Percentiles rank a stretch among this genome's conserved stretches.
These are phyloP conservation scores for Yamadazyma insecticola DNA, from an alignment of 805 yeast genomes.

Conservation along the genomic window DNA sequence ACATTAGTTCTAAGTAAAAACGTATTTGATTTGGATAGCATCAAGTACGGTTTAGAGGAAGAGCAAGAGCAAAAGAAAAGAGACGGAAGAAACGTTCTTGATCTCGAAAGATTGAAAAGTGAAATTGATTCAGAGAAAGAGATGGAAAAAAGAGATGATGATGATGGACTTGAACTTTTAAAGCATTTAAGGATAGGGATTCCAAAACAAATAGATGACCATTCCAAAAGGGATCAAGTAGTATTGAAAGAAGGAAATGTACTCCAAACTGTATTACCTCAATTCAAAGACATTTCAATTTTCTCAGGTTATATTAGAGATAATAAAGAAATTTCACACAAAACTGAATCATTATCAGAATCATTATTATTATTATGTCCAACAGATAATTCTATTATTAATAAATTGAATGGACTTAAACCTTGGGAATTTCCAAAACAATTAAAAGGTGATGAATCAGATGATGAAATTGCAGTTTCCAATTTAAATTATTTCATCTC, in stretches of 20 bases:
- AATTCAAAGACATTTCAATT: conserved; percentile 42
- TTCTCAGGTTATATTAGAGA: conserved; percentile 73
- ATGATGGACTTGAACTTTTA: no score
- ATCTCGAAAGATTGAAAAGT: conserved; percentile 5
- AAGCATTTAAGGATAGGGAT: not conserved
- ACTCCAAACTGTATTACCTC: conserved; percentile 35
- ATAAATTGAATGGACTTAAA: conserved; percentile 47
- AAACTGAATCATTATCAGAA: conserved; percentile 42
- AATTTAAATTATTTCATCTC: conserved; percentile 58
- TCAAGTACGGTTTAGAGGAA: conserved; percentile 4
- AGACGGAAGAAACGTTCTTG: conserved; percentile 7
- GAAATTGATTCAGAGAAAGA: conserved; percentile 5
- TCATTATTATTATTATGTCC: conserved; percentile 67
- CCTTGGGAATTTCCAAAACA: conserved; percentile 80
- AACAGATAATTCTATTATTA: conserved; percentile 47
- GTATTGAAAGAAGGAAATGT: conserved; percentile 13
- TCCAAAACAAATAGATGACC: not conserved
- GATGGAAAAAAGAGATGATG: conserved; percentile 17
- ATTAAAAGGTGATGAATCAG: conserved; percentile 37
- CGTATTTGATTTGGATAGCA: conserved; percentile 10
- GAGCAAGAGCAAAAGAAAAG: conserved; percentile 5
- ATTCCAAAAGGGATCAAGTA: conserved; percentile 8
- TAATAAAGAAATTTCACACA: conserved; percentile 42
- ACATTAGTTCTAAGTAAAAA: conserved; percentile 9
- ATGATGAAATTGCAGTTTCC: conserved; percentile 44